Evolutionary conservation across 2,329 filamentous ascomycete species (phyloP), one percentile per base, ranked within the genome.

Genomic region (Calonectria leucothoes): DNA sequence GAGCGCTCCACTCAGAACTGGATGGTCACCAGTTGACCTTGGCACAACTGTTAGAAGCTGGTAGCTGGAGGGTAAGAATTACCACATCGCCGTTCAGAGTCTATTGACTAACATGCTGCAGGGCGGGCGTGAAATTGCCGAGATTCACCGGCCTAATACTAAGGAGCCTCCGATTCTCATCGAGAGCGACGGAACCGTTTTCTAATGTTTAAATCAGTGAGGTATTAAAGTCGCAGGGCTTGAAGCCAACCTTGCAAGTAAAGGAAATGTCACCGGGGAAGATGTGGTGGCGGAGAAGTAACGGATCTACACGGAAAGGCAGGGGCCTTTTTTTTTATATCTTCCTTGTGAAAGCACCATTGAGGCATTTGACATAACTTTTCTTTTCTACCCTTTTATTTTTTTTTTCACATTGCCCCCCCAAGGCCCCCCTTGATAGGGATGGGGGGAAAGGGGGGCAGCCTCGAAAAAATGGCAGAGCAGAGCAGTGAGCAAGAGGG

Each of bases 121-220:
- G 96, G 96, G 96, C 80, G 97, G 97, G 73, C 93, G 97, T 82
- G 97, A 98, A 86, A 94, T 98, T 83, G 97, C 97, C 75, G 96
- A 98, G 86, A 95, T 98, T 76, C 96, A 95, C 79, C 91, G 97
- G 78, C 97, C 97, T 27, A 98, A 98, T 81, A 98, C 97, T 66
- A 98, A 97, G 86, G 95, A 98, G 83, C 95, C 96, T 37, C 97
- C 97, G 6, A 98, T 99, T 82, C 93, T 98, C 86, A 98, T 98
- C 80, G 91, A 98, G 78, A 98, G 95, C 77, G 97, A 99, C 83
- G 97, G 97, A 75, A 98, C 97, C 29, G 95, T 99, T 77, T 98
- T 99, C 83, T 98, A 92, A 83, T 71, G 66, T 61, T 52, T 63
- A 68, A 74, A 72, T 52, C 31, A 45, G 57, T 69, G 48, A 48